A percentile compares a stretch with the other conserved stretches of the same genome.
phyloP scores from a whole-genome alignment of 805 yeast genomes.

The Candida tammaniensis region DNA sequence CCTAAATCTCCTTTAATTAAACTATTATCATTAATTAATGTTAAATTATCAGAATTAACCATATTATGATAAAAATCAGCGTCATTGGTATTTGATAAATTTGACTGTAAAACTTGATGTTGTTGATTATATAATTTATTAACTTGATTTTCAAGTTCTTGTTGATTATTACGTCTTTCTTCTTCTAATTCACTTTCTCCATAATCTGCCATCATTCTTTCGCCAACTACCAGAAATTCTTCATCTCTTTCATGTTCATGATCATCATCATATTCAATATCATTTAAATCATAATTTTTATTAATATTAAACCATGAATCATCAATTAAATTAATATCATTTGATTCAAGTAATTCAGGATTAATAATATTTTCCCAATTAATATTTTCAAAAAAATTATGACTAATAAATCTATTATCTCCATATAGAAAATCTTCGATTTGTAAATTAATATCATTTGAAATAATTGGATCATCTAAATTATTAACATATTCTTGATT shows the following conservation, averaged over 20 bases:
- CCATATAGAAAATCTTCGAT: constrained; percentile 31
- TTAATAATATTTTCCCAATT: constrained; percentile 21
- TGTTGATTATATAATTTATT: constrained; percentile 19
- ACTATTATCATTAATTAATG: constrained; percentile 11
- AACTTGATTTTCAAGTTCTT: constrained; percentile 12
- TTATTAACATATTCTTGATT: constrained; percentile 26
- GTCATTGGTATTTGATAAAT: constrained; percentile 6
- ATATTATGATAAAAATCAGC: constrained; percentile 25
- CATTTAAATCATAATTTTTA: constrained; percentile 7
- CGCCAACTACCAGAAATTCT: constrained; percentile 4
- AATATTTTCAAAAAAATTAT: constrained; percentile 37
- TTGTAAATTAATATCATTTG: constrained; percentile 5
- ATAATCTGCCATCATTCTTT: constrained; percentile 22
- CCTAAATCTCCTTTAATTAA: constrained; percentile 50
- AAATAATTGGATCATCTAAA: constrained; percentile 16
- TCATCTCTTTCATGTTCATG: constrained; percentile 22
- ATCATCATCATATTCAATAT: constrained; percentile 20
- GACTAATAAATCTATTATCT: constrained; percentile 41
- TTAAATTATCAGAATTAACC: constrained; percentile 18
- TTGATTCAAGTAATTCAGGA: constrained; percentile 3
- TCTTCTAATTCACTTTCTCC: constrained; percentile 26
- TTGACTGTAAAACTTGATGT: constrained; percentile 17
- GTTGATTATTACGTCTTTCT: constrained; percentile 2
- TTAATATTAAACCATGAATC: constrained; percentile 20
- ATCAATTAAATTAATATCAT: constrained; percentile 19